Base-by-base conservation (phyloP, 768 basidiomycete genomes). In the Lactifluus hygrophoroides region DNA sequence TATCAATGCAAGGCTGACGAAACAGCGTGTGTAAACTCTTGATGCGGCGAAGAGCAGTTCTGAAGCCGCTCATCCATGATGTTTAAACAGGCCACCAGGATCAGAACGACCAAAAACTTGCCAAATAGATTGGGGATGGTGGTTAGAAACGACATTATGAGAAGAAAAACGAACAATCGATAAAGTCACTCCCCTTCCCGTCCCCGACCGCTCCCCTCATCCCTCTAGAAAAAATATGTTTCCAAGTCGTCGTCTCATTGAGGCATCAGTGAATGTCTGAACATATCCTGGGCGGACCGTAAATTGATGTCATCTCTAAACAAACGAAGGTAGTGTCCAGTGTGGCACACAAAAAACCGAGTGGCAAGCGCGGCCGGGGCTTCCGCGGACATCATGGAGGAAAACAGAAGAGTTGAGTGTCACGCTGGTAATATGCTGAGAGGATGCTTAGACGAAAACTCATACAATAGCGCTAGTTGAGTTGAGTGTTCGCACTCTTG, bases 351-450 rank as follows among this genome's bases (percentile, higher is more conserved):
- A n/a, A n/a, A n/a, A n/a, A n/a, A n/a, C n/a, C n/a, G n/a, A n/a
- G n/a, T n/a, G n/a, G n/a, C n/a, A n/a, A n/a, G n/a, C n/a, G n/a
- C n/a, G n/a, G n/a, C n/a, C n/a, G n/a, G n/a, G n/a, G n/a, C n/a
- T n/a, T n/a, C n/a, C n/a, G n/a, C n/a, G n/a, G n/a, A n/a, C n/a
- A n/a, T n/a, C n/a, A n/a, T n/a, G n/a, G n/a, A n/a, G n/a, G n/a
- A n/a, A n/a, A n/a, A n/a, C n/a, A n/a, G n/a, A n/a, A n/a, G 82
- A 60, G 92, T 94, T 55, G 92, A 90, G 73, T 94, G 88, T 47
- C 86, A 82, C 6, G 85, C 77, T 25, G 82, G 83, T 51, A 94
- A 80, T 66, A 86, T 84, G 57, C 79, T 77, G 54, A 80, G 69
- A 37, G 91, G 90, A 65, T 92, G 88, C 71, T 88, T 83, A 69